Conservation (phyloP, 768 basidiomycete species). For the Gyrodon lividus region DNA sequence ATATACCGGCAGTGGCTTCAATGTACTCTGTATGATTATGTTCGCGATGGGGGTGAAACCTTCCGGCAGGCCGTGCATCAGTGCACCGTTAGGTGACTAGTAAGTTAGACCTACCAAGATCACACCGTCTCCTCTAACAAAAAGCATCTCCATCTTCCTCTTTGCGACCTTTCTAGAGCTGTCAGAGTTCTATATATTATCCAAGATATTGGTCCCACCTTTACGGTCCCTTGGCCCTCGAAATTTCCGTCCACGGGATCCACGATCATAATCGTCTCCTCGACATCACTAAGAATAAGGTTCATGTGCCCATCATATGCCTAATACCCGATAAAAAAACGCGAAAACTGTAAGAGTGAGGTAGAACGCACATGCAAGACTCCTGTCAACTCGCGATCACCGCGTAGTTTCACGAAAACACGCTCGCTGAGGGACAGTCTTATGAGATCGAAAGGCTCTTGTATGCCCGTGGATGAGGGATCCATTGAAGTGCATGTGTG, state of each 20-base stretch:
- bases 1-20: slow-evolving; percentile 30
- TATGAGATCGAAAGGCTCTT: slow-evolving; percentile 97
- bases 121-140: slow-evolving; percentile 95
- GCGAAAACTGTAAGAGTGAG: slow-evolving; percentile 1
- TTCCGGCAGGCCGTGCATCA: slow-evolving; percentile 34
- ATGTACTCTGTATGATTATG: slow-evolving; percentile 35
- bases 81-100: background rate
- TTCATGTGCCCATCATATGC: slow-evolving; percentile 99
- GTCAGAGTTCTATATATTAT: slow-evolving; percentile 1
- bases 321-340: slow-evolving; percentile 41
- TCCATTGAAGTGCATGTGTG: slow-evolving; percentile 51
- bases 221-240: slow-evolving; percentile 60
- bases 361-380: slow-evolving; percentile 76
- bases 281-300: slow-evolving; percentile 94
- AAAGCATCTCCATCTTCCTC: slow-evolving; percentile 96
- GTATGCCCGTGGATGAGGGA: slow-evolving; percentile 69
- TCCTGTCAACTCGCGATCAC: slow-evolving; percentile 89
- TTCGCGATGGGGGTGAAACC: slow-evolving; percentile 82
- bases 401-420: slow-evolving; percentile 95
- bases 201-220: slow-evolving; percentile 41
- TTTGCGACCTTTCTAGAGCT: slow-evolving; percentile 68
- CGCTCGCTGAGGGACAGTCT: slow-evolving; percentile 95
- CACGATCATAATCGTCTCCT: slow-evolving; percentile 97
- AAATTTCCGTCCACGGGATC: slow-evolving; percentile 70
- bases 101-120: slow-evolving; percentile 66